Evolutionary conservation across 2,329 filamentous ascomycete genomes (phyloP).

Genomic region (Hypoxylon sp.): DNA sequence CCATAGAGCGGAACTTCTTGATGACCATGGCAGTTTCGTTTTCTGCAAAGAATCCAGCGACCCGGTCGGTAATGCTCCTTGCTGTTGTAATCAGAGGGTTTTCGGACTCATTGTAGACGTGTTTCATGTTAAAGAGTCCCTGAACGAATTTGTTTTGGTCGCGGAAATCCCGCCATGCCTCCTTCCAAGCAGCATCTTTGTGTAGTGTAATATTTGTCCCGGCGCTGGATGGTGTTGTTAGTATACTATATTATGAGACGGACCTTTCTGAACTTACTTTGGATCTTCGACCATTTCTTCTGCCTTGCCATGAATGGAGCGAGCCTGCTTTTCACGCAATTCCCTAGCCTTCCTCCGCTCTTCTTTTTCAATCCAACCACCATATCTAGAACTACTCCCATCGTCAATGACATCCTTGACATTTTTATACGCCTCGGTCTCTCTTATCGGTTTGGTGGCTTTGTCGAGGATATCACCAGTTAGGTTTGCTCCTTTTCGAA

Average conservation of each 20-base stretch:
- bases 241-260: conserved; percentile 35
- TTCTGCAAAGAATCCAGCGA: conserved; percentile 97
- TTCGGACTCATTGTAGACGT: conserved; percentile 94
- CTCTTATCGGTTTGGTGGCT: conserved; percentile 91
- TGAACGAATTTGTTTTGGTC: conserved; percentile 92
- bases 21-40: conserved; percentile 98
- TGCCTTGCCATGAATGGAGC: conserved; percentile 63
- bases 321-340: conserved; percentile 74
- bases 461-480: conserved; percentile 92
- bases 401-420: conserved; percentile 98
- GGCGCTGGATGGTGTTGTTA: conserved; percentile 70
- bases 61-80: conserved; percentile 91
- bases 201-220: conserved; percentile 95
- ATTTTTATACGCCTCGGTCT: conserved; percentile 94
- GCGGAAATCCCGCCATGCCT: conserved; percentile 96
- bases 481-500: conserved; percentile 86
- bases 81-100: conserved; percentile 95
- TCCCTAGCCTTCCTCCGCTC: conserved; percentile 87
- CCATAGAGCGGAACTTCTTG: conserved; percentile 97
- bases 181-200: conserved; percentile 98
- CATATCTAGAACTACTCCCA: conserved; percentile 94
- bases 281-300: conserved; percentile 86
- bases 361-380: conserved; percentile 97
- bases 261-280: conserved; percentile 72
- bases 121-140: conserved; percentile 87